Evolutionary conservation across 192 early-diverging fungal genomes (phyloP), one percentile per base, ranked within the genome.

Genomic region (Geranomyces michiganensis): DNA sequence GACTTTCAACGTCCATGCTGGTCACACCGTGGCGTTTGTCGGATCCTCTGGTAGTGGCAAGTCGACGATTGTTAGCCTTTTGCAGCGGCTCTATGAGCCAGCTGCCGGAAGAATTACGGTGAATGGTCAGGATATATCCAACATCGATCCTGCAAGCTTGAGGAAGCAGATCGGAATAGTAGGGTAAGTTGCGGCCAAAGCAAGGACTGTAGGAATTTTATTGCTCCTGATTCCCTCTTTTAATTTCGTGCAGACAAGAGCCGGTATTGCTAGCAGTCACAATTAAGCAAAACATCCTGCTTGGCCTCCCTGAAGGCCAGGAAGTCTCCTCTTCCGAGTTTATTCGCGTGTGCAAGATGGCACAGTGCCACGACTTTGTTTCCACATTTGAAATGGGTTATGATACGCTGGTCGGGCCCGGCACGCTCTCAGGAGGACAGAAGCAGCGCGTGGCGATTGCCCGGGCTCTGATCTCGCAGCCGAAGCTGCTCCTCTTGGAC

Each of bases 401-500:
- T 62, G 75, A 85, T 10, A 85, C 84, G 1, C 51, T 68, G 12
- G 75, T 79, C 12, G 26, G 12, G 10, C 46, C 10, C 12, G 46
- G 33, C 86, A 92, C 51, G 89, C 94, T 74, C 70, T 24, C 17
- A 62, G 53, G 68, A 14, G 69, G 69, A 17, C 69, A 71, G 53
- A 71, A 71, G 32, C 94, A 96, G 81, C 89, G 96, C 68, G 94
- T 98, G 75, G 94, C 95, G 55, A 99, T 99, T 86, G 95, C 95
- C 0, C 85, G 95, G 55, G 93, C 94, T 19, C 76, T 97, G 31
- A 86, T 97, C 55, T 90, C 90, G 69, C 84, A 95, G 70, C 93
- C 94, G 13, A 77, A 79, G 30, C 92, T 97, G 9, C 85, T 99
- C 63, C 55, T 86, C 4, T 63, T 86, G 30, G 85, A 86, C 66